Evolutionary conservation across 495 filamentous ascomycete species (phyloP), one percentile per base, ranked within the genome.

Genomic region (Penicillium flavigenum): DNA sequence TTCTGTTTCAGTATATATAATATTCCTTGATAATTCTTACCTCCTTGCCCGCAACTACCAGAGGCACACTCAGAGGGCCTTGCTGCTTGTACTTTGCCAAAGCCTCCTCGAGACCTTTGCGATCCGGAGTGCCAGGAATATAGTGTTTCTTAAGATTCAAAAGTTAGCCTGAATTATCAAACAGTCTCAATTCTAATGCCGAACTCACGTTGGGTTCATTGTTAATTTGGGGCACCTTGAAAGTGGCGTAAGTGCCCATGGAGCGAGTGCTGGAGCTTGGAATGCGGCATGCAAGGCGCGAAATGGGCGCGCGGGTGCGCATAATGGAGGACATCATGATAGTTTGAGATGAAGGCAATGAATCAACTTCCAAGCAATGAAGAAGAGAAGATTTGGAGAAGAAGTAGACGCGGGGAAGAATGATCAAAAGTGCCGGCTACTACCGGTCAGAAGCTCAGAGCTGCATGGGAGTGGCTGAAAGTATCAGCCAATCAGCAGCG

Each of bases 141-240:
- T 96, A 98, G 73, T 91, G 87, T 78, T 92, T 88, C 92, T 96
- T 57, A 12, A 45, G 7, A 7, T 17, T 17, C 0, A 1, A 22
- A 22, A 20, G 42, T 67, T 50, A 58, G 54, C 19, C 0, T 12
- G 3, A 11, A 4, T 32, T 6, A 42, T 56, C 32, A 51, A 29
- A 31, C 17, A 39, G 17, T 24, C 19, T 39, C 14, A 38, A 31
- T 29, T 20, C 17, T n/a, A 24, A 10, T 5, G 0, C 4, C 51
- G 34, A 44, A 79, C 89, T 68, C 77, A 96, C 94, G 68, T 96
- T 98, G 19, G 90, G 90, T 74, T 98, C 94, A 65, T 98, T 98
- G 63, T 86, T 79, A 55, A 96, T 81, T 59, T 84, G 86, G 45
- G 94, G 94, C 24, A 92, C 82, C 75, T 89, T 95, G 81, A 97